Conservation (phyloP, 2,329 filamentous ascomycete genomes). For the Simplicillium sp. region DNA sequence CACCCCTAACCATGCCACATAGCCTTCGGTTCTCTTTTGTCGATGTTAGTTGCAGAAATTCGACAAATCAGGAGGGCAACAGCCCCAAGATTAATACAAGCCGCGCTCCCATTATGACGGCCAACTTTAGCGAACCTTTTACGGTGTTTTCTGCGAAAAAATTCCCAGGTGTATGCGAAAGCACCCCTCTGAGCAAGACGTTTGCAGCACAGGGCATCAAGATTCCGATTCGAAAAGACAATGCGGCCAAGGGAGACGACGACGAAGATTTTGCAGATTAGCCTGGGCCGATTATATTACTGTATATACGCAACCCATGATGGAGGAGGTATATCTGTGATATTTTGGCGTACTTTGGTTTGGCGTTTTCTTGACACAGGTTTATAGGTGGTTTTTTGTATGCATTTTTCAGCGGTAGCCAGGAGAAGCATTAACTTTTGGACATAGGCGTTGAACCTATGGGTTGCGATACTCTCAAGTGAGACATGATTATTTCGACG, state of each 20-base stretch:
- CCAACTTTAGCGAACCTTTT: conserved; percentile 80
- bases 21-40: conserved; percentile 68
- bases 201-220: conserved; percentile 94
- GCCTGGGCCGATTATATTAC: no score
- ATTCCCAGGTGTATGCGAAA: conserved; percentile 94
- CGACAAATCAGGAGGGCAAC: conserved; percentile 26
- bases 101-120: conserved; percentile 73
- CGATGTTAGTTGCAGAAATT: conserved; percentile 56
- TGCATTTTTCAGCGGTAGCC: no score
- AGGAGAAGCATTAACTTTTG: no score
- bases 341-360: no score
- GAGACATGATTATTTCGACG: no score
- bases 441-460: no score
- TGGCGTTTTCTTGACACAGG: no score
- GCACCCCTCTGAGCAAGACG: conserved; percentile 79
- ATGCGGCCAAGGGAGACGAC: conserved; percentile 41
- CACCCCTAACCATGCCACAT: background rate
- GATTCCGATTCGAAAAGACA: conserved; percentile 90
- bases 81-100: conserved; percentile 55
- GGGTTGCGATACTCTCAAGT: no score
- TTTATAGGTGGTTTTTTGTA: no score
- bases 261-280: conserved; percentile 26
- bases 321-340: no score
- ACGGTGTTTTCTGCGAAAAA: conserved; percentile 96
- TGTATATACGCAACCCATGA: no score